phyloP scores from a whole-genome alignment of 2,329 filamentous ascomycete species.

The Epichloe scottii region DNA sequence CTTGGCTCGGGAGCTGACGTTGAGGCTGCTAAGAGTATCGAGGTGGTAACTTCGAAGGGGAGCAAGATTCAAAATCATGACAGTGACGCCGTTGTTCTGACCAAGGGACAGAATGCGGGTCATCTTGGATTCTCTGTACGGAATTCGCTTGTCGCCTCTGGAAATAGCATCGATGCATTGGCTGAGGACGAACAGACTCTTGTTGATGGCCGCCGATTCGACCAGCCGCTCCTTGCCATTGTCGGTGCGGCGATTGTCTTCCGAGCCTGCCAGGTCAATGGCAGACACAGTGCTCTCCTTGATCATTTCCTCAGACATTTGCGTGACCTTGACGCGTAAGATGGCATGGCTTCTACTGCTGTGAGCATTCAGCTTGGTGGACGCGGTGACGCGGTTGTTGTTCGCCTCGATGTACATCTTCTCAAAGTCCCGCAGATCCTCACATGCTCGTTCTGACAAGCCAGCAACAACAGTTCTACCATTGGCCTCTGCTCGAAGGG shows the following conservation, averaged over 20 bases:
- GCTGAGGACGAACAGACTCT: slow-evolving; percentile 85
- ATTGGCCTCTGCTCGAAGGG: slow-evolving; percentile 72
- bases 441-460: slow-evolving; percentile 69
- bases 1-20: slow-evolving; percentile 90
- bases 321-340: slow-evolving; percentile 75
- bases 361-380: slow-evolving; percentile 86
- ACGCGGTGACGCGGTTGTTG: slow-evolving; percentile 75
- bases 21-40: slow-evolving; percentile 85
- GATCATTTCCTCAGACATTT: slow-evolving; percentile 55
- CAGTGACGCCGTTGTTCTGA: slow-evolving; percentile 86
- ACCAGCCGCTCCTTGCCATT: slow-evolving; percentile 85
- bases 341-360: slow-evolving; percentile 86
- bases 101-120: slow-evolving; percentile 84
- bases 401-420: slow-evolving; percentile 83
- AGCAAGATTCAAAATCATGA: slow-evolving; percentile 93
- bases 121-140: slow-evolving; percentile 95
- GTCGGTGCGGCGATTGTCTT: slow-evolving; percentile 88
- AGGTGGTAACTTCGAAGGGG: slow-evolving; percentile 87
- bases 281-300: slow-evolving; percentile 77
- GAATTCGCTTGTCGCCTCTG: slow-evolving; percentile 61
- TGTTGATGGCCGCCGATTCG: slow-evolving; percentile 97
- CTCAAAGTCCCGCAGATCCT: slow-evolving; percentile 82
- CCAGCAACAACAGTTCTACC: slow-evolving; percentile 82
- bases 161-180: slow-evolving; percentile 95
- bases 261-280: slow-evolving; percentile 89